A percentile compares a stretch with the other conserved stretches of the same genome.
These are phyloP conservation scores for Byssoonygena ceratinophila DNA, from an alignment of 2,329 filamentous ascomycete species.

Conservation along the genomic window DNA sequence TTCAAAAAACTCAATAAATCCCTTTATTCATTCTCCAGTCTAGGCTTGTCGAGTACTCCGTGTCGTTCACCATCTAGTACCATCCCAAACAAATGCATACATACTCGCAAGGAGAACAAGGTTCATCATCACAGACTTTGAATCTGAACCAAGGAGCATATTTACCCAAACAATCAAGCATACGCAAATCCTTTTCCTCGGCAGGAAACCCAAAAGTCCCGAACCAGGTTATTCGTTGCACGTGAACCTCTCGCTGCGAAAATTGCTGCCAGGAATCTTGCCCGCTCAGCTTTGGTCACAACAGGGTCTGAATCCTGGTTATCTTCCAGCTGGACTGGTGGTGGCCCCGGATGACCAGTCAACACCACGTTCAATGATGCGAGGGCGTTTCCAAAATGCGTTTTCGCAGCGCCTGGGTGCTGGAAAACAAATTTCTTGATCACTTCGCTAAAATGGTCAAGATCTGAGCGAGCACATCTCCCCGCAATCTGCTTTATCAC, in stretches of 20 bases:
- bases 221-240: slow-evolving; percentile 32
- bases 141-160: no score
- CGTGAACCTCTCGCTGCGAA: slow-evolving; percentile 31
- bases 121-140: no score
- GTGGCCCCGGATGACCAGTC: not conserved
- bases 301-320: slow-evolving; percentile 16
- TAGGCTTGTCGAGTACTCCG: not conserved
- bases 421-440: slow-evolving; percentile 35
- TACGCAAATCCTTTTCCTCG: slow-evolving; percentile 35
- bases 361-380: slow-evolving; percentile 19
- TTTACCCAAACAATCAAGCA: slow-evolving; percentile 20
- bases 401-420: slow-evolving; percentile 32
- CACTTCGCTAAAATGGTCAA: slow-evolving; percentile 34
- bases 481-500: slow-evolving; percentile 35
- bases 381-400: slow-evolving; percentile 30
- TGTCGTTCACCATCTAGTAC: not conserved
- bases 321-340: slow-evolving; percentile 6
- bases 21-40: not conserved
- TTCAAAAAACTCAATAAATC: not conserved
- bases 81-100: not conserved
- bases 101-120: not conserved
- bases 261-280: slow-evolving; percentile 34
- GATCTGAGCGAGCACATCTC: slow-evolving; percentile 37
- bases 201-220: slow-evolving; percentile 37
- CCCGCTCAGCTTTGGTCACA: slow-evolving; percentile 29